phyloP scores from a whole-genome alignment of 176 grass and related monocot genomes.

The Puya raimondii region DNA sequence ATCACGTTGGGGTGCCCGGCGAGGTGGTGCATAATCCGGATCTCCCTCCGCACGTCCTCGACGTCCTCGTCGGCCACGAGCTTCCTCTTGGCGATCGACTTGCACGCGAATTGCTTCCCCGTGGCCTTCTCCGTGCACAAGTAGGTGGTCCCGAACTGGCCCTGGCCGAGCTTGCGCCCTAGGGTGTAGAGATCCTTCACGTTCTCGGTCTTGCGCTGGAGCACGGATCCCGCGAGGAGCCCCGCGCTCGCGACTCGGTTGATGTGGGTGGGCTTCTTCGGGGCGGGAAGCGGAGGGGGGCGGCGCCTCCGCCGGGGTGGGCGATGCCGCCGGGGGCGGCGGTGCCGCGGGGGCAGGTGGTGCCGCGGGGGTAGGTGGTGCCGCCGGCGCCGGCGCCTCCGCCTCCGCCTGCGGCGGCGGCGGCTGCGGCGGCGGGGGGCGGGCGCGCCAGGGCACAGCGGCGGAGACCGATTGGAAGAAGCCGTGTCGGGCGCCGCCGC shows the following conservation, averaged over 20 bases:
- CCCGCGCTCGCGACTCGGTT: slow-evolving; percentile 11
- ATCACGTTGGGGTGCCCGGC: slow-evolving; percentile 17
- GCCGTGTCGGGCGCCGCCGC: not conserved
- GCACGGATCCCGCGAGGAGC: slow-evolving; percentile 1
- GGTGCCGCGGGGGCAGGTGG: not conserved
- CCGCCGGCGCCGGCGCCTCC: not conserved
- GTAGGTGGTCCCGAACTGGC: slow-evolving; percentile 19
- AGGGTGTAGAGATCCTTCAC: slow-evolving; percentile 16
- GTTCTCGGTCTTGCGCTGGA: slow-evolving; percentile 14
- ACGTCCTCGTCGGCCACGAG: slow-evolving; percentile 20
- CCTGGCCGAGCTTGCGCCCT: slow-evolving; percentile 18
- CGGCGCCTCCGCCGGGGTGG: not conserved
- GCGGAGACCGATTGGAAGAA: not conserved
- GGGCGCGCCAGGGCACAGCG: not conserved
- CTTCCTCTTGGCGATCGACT: slow-evolving; percentile 25
- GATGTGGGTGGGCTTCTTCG: not conserved
- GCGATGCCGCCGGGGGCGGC: not conserved
- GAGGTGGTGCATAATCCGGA: slow-evolving; percentile 23
- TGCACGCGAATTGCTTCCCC: slow-evolving; percentile 18
- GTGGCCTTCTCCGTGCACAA: slow-evolving; percentile 17
- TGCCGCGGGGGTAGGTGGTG: not conserved
- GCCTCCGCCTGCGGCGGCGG: not conserved
- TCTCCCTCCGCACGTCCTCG: slow-evolving; percentile 21
- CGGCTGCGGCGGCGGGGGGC: not conserved
- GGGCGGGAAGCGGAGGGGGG: not conserved